phyloP scores from a whole-genome alignment of 2,329 filamentous ascomycete species.

The Aspergillus terreus region DNA sequence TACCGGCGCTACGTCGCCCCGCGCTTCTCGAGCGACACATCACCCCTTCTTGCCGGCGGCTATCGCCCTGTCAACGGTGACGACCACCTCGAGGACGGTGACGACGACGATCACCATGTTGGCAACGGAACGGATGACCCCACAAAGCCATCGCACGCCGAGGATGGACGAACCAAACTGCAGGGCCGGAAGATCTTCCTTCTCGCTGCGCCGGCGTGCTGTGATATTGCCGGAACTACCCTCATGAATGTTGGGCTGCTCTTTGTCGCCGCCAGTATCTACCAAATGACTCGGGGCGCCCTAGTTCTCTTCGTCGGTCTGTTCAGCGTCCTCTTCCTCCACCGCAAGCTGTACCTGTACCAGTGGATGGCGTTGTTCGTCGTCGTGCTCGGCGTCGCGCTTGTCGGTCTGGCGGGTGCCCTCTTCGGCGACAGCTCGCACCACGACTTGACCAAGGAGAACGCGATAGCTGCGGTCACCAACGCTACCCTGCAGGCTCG shows the following conservation, averaged over 20 bases:
- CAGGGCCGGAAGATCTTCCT: conserved; percentile 68
- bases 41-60: conserved; percentile 47
- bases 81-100: conserved; percentile 36
- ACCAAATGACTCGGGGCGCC: conserved; percentile 96
- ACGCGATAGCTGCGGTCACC: conserved; percentile 25
- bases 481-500: conserved; percentile 42
- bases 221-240: conserved; percentile 91
- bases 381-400: conserved; percentile 80
- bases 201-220: conserved; percentile 80
- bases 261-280: conserved; percentile 92
- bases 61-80: conserved; percentile 63
- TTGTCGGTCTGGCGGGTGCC: conserved; percentile 86
- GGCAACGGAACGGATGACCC: conserved; percentile 44
- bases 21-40: conserved; percentile 34
- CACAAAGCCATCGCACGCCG: conserved; percentile 51
- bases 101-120: conserved; percentile 40
- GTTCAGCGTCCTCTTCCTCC: conserved; percentile 89
- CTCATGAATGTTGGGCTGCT: conserved; percentile 95
- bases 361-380: conserved; percentile 88
- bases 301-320: conserved; percentile 93
- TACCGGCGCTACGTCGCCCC: conserved; percentile 56
- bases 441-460: conserved; percentile 30
- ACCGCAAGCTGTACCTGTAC: conserved; percentile 73
- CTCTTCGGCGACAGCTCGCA: conserved; percentile 62
- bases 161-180: conserved; percentile 59